Evolutionary conservation across 2,329 filamentous ascomycete genomes (phyloP).

Genomic region (Arthrocladium fulminans): DNA sequence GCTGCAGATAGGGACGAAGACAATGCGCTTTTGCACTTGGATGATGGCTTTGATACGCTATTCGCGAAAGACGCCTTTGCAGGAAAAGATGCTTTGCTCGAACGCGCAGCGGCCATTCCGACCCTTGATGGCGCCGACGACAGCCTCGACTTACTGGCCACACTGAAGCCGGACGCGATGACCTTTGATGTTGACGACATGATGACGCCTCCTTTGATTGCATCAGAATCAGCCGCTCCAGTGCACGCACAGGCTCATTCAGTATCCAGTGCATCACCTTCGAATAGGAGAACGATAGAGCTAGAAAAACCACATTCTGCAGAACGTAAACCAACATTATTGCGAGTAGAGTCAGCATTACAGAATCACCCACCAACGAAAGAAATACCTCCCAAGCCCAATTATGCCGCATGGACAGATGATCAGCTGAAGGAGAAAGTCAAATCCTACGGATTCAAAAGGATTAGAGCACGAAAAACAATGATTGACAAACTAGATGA

Average conservation of each 20-base stretch:
- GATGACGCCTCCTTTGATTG: not conserved
- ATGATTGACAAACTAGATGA: constrained; percentile 63
- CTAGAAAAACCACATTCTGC: not conserved
- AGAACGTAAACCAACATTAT: not conserved
- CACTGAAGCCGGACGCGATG: not conserved
- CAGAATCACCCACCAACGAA: not conserved
- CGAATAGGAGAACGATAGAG: not conserved
- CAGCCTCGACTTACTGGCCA: constrained; percentile 7
- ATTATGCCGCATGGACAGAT: constrained; percentile 55
- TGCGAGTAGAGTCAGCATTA: not conserved
- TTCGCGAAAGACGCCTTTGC: constrained; percentile 19
- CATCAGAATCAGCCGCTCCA: not conserved
- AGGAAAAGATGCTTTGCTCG: constrained; percentile 19
- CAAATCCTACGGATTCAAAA: constrained; percentile 61
- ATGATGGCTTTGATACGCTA: constrained; percentile 49
- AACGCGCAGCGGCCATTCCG: constrained; percentile 5
- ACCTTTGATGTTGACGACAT: constrained; percentile 7
- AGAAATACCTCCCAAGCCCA: constrained; percentile 36
- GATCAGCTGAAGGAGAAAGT: constrained; percentile 55
- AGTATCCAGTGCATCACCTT: not conserved
- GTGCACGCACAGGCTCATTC: not conserved
- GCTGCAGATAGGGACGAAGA: constrained; percentile 58
- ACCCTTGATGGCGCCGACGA: constrained; percentile 11
- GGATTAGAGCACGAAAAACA: constrained; percentile 56
- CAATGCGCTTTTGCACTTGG: constrained; percentile 55